Evolutionary conservation across 768 basidiomycete genomes (phyloP).

Genomic region (Kondoa malvinella): DNA sequence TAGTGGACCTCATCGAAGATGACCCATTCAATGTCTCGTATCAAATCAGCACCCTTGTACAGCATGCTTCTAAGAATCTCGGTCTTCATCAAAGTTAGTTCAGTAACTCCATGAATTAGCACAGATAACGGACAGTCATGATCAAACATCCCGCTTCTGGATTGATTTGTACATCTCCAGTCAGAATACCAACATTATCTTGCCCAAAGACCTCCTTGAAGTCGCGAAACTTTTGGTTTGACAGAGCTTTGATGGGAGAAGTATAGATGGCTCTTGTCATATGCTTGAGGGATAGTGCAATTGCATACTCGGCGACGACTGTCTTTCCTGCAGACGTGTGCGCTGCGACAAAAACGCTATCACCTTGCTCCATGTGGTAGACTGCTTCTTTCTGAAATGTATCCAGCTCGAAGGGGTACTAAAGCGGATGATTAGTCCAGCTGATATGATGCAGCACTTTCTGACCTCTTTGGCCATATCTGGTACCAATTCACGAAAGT

Average conservation of each 20-base stretch:
- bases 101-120: not conserved
- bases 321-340: constrained; percentile 99
- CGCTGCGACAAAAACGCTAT: constrained; percentile 98
- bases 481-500: constrained; percentile 82
- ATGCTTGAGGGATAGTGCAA: constrained; percentile 87
- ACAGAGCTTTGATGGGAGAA: constrained; percentile 93
- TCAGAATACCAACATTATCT: constrained; percentile 80
- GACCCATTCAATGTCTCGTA: constrained; percentile 96
- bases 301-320: constrained; percentile 96
- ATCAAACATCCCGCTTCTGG: constrained; percentile 91
- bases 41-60: constrained; percentile 95
- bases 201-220: constrained; percentile 93
- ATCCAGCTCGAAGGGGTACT: constrained; percentile 99
- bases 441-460: not conserved
- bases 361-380: constrained; percentile 89
- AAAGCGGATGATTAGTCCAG: not conserved
- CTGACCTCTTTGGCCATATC: constrained; percentile 83
- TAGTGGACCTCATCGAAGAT: constrained; percentile 99
- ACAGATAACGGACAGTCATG: constrained; percentile 46
- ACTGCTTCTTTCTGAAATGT: constrained; percentile 98
- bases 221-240: constrained; percentile 97
- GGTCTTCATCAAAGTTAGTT: constrained; percentile 38
- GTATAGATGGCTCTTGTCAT: constrained; percentile 96
- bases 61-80: constrained; percentile 97
- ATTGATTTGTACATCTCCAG: constrained; percentile 98